These are phyloP conservation scores for Pichia sp. DNA, from an alignment of 1,139 yeast species.

Conservation along the genomic window DNA sequence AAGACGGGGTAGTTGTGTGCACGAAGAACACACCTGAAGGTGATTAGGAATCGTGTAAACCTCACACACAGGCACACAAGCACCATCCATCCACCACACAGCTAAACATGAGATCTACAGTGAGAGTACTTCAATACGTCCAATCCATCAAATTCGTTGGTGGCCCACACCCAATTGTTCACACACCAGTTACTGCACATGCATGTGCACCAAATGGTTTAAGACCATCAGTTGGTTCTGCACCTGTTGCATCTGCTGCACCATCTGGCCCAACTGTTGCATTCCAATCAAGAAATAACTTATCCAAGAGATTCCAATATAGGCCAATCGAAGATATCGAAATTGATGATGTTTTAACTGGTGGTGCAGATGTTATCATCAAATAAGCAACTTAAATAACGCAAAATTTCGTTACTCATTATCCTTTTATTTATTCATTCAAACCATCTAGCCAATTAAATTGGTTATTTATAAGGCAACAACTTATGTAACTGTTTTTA, in stretches of 20 bases:
- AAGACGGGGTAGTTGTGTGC: neutral
- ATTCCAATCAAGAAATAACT: slow-evolving; percentile 52
- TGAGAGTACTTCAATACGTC: slow-evolving; percentile 37
- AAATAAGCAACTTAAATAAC: slow-evolving; percentile 12
- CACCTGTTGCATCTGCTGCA: slow-evolving; percentile 34
- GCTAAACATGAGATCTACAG: slow-evolving; percentile 35
- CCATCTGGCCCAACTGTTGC: slow-evolving; percentile 28
- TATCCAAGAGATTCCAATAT: slow-evolving; percentile 73
- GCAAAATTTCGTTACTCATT: too few species aligned
- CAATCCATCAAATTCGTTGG: slow-evolving; percentile 68
- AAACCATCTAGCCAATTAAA: too few species aligned
- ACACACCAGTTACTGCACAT: slow-evolving; percentile 34
- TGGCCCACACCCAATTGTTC: slow-evolving; percentile 38
- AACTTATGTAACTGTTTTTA: too few species aligned
- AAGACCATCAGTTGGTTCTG: slow-evolving; percentile 39
- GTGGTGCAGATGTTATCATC: slow-evolving; percentile 59
- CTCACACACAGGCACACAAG: too few species aligned
- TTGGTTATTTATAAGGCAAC: too few species aligned
- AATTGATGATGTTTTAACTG: slow-evolving; percentile 67
- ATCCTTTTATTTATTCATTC: neutral
- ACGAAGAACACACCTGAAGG: too few species aligned
- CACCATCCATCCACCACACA: neutral
- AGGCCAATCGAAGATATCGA: slow-evolving; percentile 60
- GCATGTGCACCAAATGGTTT: slow-evolving; percentile 54
- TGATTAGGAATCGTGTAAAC: too few species aligned